Evolutionary conservation across 2,329 filamentous ascomycete species (phyloP).

Genomic region (Incumbomyces lentus): DNA sequence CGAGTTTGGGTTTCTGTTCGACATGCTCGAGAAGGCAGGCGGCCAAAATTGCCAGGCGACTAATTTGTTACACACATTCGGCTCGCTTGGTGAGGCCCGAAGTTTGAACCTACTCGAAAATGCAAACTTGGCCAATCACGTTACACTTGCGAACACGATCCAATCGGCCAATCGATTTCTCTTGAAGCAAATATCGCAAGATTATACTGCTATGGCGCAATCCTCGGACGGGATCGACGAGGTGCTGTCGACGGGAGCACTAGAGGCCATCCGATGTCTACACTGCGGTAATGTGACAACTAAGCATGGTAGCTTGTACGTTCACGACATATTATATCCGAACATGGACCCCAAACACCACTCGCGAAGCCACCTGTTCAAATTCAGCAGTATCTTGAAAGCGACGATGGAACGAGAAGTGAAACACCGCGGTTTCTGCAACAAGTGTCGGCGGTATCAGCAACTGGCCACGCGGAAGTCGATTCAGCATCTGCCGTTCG

Average conservation of each 20-base stretch:
- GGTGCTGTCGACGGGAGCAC: conserved; percentile 38
- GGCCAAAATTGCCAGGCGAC: conserved; percentile 93
- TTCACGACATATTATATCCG: conserved; percentile 72
- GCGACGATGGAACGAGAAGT: conserved; percentile 82
- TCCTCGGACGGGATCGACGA: conserved; percentile 59
- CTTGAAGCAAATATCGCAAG: conserved; percentile 66
- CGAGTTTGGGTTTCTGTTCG: conserved; percentile 88
- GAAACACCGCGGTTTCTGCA: conserved; percentile 86
- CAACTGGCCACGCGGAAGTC: conserved; percentile 75
- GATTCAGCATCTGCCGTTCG: conserved; percentile 68
- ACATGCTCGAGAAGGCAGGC: conserved; percentile 94
- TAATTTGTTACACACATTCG: conserved; percentile 83
- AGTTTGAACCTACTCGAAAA: conserved; percentile 78
- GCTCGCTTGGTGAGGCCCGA: conserved; percentile 66
- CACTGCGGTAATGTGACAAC: conserved; percentile 81
- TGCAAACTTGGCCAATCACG: conserved; percentile 52
- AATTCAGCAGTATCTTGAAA: conserved; percentile 86
- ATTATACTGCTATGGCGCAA: conserved; percentile 60
- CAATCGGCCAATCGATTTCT: conserved; percentile 81
- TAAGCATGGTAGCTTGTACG: conserved; percentile 65
- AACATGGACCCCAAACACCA: conserved; percentile 42
- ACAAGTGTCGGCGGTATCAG: conserved; percentile 81
- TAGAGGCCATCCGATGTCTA: conserved; percentile 62
- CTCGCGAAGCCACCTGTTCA: conserved; percentile 39
- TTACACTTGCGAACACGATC: conserved; percentile 67